phyloP scores from a whole-genome alignment of 169 alveolate genomes.

The Babesia divergens region DNA sequence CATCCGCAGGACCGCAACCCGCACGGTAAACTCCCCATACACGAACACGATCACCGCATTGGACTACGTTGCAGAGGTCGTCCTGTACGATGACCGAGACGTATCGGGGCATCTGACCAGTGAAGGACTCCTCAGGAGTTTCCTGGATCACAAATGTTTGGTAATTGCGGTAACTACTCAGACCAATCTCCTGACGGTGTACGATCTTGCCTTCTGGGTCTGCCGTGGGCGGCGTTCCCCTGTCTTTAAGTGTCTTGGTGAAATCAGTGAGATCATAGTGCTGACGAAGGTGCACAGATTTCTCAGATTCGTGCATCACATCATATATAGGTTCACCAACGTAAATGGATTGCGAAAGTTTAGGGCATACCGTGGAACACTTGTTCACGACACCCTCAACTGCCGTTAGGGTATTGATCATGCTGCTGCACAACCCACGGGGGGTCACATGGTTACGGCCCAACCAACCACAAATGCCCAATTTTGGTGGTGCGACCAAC shows the following conservation, averaged over 20 bases:
- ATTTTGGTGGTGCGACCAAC: conserved; percentile 72
- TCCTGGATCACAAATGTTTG: conserved; percentile 93
- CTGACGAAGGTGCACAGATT: conserved; percentile 79
- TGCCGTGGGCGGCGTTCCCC: conserved; percentile 72
- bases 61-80: conserved; percentile 86
- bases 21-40: conserved; percentile 95
- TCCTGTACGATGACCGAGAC: conserved; percentile 91
- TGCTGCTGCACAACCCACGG: conserved; percentile 90
- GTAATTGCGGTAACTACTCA: conserved; percentile 88
- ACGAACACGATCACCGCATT: conserved; percentile 90
- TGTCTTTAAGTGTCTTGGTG: conserved; percentile 66
- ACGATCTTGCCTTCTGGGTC: conserved; percentile 75
- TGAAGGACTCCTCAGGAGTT: conserved; percentile 96
- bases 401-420: conserved; percentile 88
- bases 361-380: conserved; percentile 90
- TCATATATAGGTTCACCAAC: conserved; percentile 86
- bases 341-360: conserved; percentile 86
- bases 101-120: conserved; percentile 96
- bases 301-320: conserved; percentile 80
- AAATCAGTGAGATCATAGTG: conserved; percentile 76
- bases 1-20: conserved; percentile 76
- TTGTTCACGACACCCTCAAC: conserved; percentile 96
- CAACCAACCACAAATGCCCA: conserved; percentile 92
- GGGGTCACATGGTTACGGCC: conserved; percentile 96
- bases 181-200: conserved; percentile 89